These are phyloP conservation scores for Amauroascus niger DNA, from an alignment of 2,329 filamentous ascomycete species.

Conservation along the genomic window DNA sequence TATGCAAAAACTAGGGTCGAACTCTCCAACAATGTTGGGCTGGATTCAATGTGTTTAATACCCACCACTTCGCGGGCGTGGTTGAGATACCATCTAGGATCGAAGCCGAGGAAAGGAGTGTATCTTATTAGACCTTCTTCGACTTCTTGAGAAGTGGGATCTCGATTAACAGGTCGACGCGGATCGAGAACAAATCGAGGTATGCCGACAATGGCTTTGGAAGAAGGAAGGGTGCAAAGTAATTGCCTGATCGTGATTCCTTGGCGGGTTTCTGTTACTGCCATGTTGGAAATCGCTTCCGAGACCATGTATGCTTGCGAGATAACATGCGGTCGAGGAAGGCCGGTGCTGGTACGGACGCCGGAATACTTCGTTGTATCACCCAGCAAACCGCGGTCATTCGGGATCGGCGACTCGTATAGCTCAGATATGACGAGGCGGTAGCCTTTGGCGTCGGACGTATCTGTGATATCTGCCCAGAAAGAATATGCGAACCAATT, in stretches of 20 bases:
- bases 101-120: constrained; percentile 65
- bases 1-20: constrained; percentile 84
- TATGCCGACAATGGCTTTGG: constrained; percentile 67
- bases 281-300: constrained; percentile 65
- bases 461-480: constrained; percentile 45
- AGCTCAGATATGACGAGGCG: constrained; percentile 80
- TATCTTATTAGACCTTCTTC: constrained; percentile 79
- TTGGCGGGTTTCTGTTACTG: constrained; percentile 81
- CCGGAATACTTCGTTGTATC: constrained; percentile 65
- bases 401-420: constrained; percentile 72
- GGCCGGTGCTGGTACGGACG: constrained; percentile 54
- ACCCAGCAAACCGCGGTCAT: constrained; percentile 73
- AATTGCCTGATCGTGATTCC: constrained; percentile 80
- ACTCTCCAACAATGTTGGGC: constrained; percentile 76
- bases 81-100: constrained; percentile 68
- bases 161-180: constrained; percentile 72
- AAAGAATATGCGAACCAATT: constrained; percentile 93
- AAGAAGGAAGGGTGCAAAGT: constrained; percentile 64
- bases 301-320: constrained; percentile 74
- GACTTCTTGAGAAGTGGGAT: constrained; percentile 66
- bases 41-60: constrained; percentile 61
- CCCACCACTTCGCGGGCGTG: constrained; percentile 76
- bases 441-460: constrained; percentile 60
- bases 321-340: constrained; percentile 61
- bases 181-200: constrained; percentile 73